These are phyloP conservation scores for Aspergillus sclerotialis DNA, from an alignment of 2,329 filamentous ascomycete species.

Conservation along the genomic window DNA sequence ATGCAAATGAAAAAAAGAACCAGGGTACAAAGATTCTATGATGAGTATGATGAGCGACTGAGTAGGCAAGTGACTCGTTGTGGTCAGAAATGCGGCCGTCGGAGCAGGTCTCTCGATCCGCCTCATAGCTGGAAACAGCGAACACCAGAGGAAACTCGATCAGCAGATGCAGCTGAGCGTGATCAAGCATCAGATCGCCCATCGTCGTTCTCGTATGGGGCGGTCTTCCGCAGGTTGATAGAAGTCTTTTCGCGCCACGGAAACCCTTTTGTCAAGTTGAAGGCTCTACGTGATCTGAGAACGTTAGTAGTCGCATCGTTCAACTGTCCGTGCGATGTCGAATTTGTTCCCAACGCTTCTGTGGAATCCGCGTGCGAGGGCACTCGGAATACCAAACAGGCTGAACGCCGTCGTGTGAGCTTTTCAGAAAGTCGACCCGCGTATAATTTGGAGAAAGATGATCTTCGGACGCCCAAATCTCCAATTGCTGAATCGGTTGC, in stretches of 20 bases:
- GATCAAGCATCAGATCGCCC: constrained; percentile 33
- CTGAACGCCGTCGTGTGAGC: constrained; percentile 21
- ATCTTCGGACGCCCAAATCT: constrained; percentile 15
- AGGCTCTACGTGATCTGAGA: constrained; percentile 74
- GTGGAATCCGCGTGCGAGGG: constrained; percentile 3
- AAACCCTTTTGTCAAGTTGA: constrained; percentile 80
- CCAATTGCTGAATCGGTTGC: constrained; percentile 22
- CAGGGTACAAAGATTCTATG: constrained; percentile 31
- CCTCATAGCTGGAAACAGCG: constrained; percentile 6
- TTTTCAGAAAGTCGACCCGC: constrained; percentile 21
- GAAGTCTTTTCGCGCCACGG: constrained; percentile 83
- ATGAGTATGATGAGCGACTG: constrained; percentile 27
- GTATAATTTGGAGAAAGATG: constrained; percentile 10
- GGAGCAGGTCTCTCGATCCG: constrained; percentile 29
- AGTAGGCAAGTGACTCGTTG: constrained; percentile 17
- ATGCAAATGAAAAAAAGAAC: constrained; percentile 34
- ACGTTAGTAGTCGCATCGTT: constrained; percentile 72
- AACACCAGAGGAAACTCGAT: constrained; percentile 1
- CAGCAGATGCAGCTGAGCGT: background rate
- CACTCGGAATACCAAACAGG: constrained; percentile 5
- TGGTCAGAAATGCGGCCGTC: constrained; percentile 15
- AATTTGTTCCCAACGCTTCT: constrained; percentile 4
- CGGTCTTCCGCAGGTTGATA: constrained; percentile 71
- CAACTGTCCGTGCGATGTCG: constrained; percentile 45
- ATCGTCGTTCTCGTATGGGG: constrained; percentile 64